A percentile compares a stretch with the other conserved stretches of the same genome.
phyloP scores from a whole-genome alignment of 495 filamentous ascomycete genomes.

The Penicillium fimorum region DNA sequence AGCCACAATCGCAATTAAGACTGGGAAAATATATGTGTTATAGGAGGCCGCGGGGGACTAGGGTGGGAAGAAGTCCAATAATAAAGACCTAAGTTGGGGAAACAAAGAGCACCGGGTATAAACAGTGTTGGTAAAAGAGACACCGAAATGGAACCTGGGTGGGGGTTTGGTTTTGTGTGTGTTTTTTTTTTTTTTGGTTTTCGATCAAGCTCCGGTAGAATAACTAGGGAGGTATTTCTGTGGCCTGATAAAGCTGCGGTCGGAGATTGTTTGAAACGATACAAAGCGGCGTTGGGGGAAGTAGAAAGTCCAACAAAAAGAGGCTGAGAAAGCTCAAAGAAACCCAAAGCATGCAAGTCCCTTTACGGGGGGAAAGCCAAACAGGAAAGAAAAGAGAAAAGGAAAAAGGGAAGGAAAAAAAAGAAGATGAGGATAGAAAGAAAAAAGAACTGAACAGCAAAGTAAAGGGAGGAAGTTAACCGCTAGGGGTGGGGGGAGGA shows the following conservation, averaged over 20 bases:
- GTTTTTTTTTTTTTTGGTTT: background rate
- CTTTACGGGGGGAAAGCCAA: slow-evolving; percentile 5
- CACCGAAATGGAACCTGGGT: background rate
- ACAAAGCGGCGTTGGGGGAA: slow-evolving; percentile 7
- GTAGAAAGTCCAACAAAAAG: slow-evolving; percentile 10
- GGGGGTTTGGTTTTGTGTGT: background rate
- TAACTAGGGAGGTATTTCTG: background rate
- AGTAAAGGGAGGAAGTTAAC: slow-evolving; percentile 29
- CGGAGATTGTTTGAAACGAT: slow-evolving; percentile 12
- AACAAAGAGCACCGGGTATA: slow-evolving; percentile 19
- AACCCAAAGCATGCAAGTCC: slow-evolving; percentile 17
- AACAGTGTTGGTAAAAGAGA: slow-evolving; percentile 8
- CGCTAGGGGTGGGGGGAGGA: slow-evolving; percentile 38
- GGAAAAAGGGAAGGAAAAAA: slow-evolving; percentile 19
- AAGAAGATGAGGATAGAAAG: slow-evolving; percentile 19
- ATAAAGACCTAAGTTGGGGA: slow-evolving; percentile 9
- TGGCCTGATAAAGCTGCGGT: slow-evolving; percentile 4
- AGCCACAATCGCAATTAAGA: slow-evolving; percentile 16
- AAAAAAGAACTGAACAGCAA: slow-evolving; percentile 19
- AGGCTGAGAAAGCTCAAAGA: slow-evolving; percentile 12
- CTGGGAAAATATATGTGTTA: slow-evolving; percentile 12
- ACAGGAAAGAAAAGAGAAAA: slow-evolving; percentile 21
- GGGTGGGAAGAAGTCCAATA: slow-evolving; percentile 8
- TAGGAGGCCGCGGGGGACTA: slow-evolving; percentile 13
- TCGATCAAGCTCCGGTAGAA: background rate